phyloP scores from a whole-genome alignment of 2,329 filamentous ascomycete genomes.

The Xylaria sp. region DNA sequence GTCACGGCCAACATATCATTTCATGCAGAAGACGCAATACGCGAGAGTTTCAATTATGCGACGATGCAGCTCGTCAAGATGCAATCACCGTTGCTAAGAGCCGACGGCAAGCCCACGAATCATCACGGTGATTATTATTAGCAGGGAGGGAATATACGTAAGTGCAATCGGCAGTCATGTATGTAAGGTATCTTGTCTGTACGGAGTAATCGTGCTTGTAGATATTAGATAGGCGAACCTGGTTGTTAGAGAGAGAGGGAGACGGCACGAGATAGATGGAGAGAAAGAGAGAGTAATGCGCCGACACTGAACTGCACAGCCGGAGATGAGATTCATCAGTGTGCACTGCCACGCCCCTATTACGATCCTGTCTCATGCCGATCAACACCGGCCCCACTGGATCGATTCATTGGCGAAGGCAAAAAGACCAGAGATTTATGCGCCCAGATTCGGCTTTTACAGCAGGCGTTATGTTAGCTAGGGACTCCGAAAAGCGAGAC shows the following conservation, averaged over 20 bases:
- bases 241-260: no score
- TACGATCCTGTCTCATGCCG: conserved; percentile 6
- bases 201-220: no score
- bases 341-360: conserved; percentile 8
- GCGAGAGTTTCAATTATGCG: background rate
- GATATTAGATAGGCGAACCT: background rate
- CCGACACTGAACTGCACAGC: background rate
- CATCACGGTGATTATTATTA: background rate
- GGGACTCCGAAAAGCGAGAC: conserved; percentile 2
- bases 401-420: background rate
- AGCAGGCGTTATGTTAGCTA: no score
- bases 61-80: background rate
- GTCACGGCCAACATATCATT: background rate
- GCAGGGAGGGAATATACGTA: background rate
- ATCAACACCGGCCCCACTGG: conserved; percentile 8
- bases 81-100: conserved; percentile 4
- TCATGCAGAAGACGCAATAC: background rate
- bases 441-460: conserved; percentile 6
- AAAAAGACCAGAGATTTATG: background rate
- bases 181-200: no score
- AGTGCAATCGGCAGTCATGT: background rate
- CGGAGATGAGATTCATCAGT: conserved; percentile 11
- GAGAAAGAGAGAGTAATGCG: background rate
- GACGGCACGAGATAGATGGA: background rate
- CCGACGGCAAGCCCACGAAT: background rate